Conservation (phyloP, 139 green algal genomes). For the Deuterostichococcus epilithicus region DNA sequence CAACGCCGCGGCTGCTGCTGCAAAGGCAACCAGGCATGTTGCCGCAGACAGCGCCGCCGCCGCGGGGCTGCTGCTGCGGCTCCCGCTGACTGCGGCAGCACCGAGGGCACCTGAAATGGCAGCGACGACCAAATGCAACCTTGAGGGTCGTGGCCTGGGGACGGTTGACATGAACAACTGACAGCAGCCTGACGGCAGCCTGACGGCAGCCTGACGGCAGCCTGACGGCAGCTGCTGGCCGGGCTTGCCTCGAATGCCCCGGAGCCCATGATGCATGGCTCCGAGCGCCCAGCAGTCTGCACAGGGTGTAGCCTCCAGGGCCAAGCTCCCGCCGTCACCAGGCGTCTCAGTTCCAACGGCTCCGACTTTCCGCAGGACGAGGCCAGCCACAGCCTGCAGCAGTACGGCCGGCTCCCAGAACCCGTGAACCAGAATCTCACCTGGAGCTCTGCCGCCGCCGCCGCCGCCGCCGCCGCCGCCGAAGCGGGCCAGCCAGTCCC, state of each 20-base stretch:
- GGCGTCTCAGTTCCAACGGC: neutral
- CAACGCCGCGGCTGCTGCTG: constrained; percentile 8
- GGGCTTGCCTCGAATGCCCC: too few relatives aligned
- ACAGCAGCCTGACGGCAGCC: too few relatives aligned
- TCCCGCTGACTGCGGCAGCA: neutral
- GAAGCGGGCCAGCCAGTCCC: constrained; percentile 35
- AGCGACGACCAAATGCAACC: too few relatives aligned
- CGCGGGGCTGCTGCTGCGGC: neutral
- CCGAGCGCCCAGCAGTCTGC: too few relatives aligned
- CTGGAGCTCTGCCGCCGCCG: neutral
- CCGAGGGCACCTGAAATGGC: neutral
- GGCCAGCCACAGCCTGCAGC: neutral
- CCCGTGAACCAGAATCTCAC: too few relatives aligned
- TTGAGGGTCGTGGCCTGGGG: too few relatives aligned
- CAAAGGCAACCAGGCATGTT: constrained; percentile 13
- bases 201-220: too few relatives aligned
- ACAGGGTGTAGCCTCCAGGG: neutral
- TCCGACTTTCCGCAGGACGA: neutral
- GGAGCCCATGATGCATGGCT: too few relatives aligned
- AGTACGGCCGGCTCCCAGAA: too few relatives aligned
- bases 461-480: constrained; percentile 2
- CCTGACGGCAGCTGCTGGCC: too few relatives aligned
- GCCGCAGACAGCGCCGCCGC: neutral
- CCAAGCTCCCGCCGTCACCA: neutral
- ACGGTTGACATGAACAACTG: too few relatives aligned